These are phyloP conservation scores for Suillus luteus DNA, from an alignment of 768 basidiomycete species.

Conservation along the genomic window DNA sequence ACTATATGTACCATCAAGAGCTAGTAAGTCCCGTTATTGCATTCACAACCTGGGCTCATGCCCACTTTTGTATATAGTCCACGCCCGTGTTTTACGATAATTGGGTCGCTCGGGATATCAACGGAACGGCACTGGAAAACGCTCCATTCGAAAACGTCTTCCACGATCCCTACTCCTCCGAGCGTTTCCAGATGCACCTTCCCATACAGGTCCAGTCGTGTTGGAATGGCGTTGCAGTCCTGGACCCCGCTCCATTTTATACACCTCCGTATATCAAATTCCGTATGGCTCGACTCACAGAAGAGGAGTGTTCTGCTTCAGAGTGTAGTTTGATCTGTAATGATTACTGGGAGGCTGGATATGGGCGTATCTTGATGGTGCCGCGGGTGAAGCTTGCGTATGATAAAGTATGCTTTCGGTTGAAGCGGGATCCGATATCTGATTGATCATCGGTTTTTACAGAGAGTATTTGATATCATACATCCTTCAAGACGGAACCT, in stretches of 20 bases:
- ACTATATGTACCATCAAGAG: slow-evolving; percentile 99
- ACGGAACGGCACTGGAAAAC: slow-evolving; percentile 97
- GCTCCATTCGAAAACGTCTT: slow-evolving; percentile 95
- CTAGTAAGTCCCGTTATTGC: slow-evolving; percentile 52
- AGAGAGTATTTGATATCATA: slow-evolving; percentile 95
- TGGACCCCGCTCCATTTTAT: slow-evolving; percentile 97
- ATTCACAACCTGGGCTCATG: not conserved
- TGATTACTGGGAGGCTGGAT: slow-evolving; percentile 96
- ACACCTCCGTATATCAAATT: slow-evolving; percentile 87
- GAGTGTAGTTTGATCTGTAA: slow-evolving; percentile 98
- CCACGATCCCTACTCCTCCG: slow-evolving; percentile 74
- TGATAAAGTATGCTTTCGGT: slow-evolving; percentile 62
- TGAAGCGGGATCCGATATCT: slow-evolving; percentile 7
- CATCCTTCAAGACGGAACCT: slow-evolving; percentile 90
- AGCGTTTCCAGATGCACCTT: slow-evolving; percentile 88
- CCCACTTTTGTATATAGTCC: slow-evolving; percentile 20
- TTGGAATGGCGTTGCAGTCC: slow-evolving; percentile 97
- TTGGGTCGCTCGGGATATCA: slow-evolving; percentile 98
- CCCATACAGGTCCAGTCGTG: slow-evolving; percentile 97
- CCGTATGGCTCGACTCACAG: slow-evolving; percentile 89
- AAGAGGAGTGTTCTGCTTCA: slow-evolving; percentile 91
- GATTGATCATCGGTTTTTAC: slow-evolving; percentile 15
- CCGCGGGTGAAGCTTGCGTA: slow-evolving; percentile 96
- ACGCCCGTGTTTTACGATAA: slow-evolving; percentile 97
- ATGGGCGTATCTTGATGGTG: slow-evolving; percentile 97